Evolutionary conservation across 192 early-diverging fungal genomes (phyloP), one percentile per base, ranked within the genome.

Genomic region (Coemansia sp.): DNA sequence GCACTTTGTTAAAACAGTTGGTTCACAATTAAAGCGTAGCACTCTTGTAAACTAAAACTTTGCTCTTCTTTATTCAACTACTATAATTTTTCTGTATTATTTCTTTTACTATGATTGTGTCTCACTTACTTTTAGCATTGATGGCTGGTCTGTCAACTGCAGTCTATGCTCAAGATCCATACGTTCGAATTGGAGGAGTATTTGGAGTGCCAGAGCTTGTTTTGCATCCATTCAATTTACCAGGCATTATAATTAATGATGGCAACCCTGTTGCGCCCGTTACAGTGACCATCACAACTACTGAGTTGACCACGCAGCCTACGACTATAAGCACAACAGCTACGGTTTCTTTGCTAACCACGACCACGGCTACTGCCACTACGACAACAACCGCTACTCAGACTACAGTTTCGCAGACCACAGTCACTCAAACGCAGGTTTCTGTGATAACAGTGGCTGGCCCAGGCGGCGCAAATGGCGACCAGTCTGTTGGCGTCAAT

Each of bases 61-160:
- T 35, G 32, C 29, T 29, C 42, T 15, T 64, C 14, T 38, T 20
- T 51, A 53, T 25, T 29, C 49, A 29, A 31, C 27, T 53, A 5
- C 12, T 61, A 24, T 39, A 43, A 22, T 61, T 25, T 0, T 41
- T 14, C 22, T 60, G 6, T 42, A 19, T 61, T 45, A 45, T 29
- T 29, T 15, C 27, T 4, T 31, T 15, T 53, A 31, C 27, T 43
- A 61, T 61, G 60, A 61, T 27, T 32, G 41, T 61, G 4, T 19
- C 6, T 42, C 39, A 27, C 14, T 45, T 31, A 19, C 41, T 61
- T 9, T 4, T 61, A 19, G 41, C 24, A 38, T 60, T 70, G 67
- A 29, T 65, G 57, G 73, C 73, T 35, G 73, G 67, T 11, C 63
- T 76, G 45, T 76, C 73, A 35, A 42, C 60, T 27, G 38, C 39